Conservation (phyloP, 306 rosid genomes). For the Trifolium subterraneum region DNA sequence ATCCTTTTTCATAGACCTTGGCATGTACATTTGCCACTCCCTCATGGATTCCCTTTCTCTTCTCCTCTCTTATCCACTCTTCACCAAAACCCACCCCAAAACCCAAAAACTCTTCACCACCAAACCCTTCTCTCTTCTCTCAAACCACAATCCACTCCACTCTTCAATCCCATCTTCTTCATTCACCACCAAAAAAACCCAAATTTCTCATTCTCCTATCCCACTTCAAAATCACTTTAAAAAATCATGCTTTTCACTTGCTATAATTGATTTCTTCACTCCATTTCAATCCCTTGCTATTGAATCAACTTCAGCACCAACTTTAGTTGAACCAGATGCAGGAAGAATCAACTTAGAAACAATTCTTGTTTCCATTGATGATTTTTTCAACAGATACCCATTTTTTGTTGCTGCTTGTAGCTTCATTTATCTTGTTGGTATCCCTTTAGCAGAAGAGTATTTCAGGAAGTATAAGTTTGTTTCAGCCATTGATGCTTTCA, state of each 20-base stretch:
- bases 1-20: constrained; percentile 31
- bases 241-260: constrained; percentile 40
- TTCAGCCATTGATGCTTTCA: constrained; percentile 76
- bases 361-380: constrained; percentile 65
- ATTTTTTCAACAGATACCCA: constrained; percentile 71
- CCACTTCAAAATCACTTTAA: constrained; percentile 32
- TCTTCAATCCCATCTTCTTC: constrained; percentile 32
- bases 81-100: constrained; percentile 53
- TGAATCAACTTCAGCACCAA: constrained; percentile 45
- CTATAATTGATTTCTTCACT: constrained; percentile 51
- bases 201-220: constrained; percentile 21
- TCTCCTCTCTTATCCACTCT: constrained; percentile 60
- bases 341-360: constrained; percentile 77
- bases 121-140: constrained; percentile 48
- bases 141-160: constrained; percentile 34
- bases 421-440: constrained; percentile 77
- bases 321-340: constrained; percentile 46
- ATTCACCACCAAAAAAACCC: constrained; percentile 31
- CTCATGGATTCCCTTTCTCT: constrained; percentile 69
- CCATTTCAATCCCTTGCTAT: constrained; percentile 63
- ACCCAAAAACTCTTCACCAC: constrained; percentile 46
- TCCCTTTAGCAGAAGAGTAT: constrained; percentile 66
- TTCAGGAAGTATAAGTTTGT: constrained; percentile 73
- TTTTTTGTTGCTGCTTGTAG: constrained; percentile 84
- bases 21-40: constrained; percentile 12